Evolutionary conservation across 2,329 filamentous ascomycete species (phyloP).

Genomic region (Fusarium goolgardi): DNA sequence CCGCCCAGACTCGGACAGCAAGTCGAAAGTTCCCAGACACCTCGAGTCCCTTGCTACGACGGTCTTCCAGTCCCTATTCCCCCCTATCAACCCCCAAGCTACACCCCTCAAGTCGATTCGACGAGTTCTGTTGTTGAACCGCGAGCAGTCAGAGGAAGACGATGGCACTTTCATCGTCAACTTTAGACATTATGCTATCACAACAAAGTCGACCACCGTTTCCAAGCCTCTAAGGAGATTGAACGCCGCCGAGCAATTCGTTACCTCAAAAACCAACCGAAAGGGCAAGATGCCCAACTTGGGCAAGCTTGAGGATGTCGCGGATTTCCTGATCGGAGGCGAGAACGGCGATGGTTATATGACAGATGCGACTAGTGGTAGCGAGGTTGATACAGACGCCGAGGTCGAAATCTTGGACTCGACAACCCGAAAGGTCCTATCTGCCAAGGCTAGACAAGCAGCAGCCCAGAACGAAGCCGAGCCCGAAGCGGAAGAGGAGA

Average conservation of each 20-base stretch:
- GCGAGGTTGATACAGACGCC: slow-evolving; percentile 91
- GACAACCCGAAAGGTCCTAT: slow-evolving; percentile 70
- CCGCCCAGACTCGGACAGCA: slow-evolving; percentile 69
- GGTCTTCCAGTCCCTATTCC: slow-evolving; percentile 95
- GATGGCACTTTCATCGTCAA: slow-evolving; percentile 83
- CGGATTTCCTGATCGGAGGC: slow-evolving; percentile 91
- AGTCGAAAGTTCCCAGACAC: slow-evolving; percentile 85
- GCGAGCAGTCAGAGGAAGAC: slow-evolving; percentile 71
- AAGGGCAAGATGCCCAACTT: slow-evolving; percentile 86
- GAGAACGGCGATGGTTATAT: slow-evolving; percentile 83
- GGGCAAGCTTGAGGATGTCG: slow-evolving; percentile 89
- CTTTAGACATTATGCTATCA: slow-evolving; percentile 94
- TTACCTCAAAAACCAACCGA: slow-evolving; percentile 68
- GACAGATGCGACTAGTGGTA: slow-evolving; percentile 86
- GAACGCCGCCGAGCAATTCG: slow-evolving; percentile 84
- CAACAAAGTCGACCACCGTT: slow-evolving; percentile 85
- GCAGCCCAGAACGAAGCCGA: slow-evolving; percentile 55
- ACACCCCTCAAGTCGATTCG: slow-evolving; percentile 93
- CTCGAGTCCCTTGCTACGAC: slow-evolving; percentile 93
- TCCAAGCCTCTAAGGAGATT: slow-evolving; percentile 86
- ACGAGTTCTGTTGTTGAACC: slow-evolving; percentile 88
- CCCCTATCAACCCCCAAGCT: slow-evolving; percentile 90
- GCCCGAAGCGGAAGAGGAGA: slow-evolving; percentile 61
- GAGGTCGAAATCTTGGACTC: slow-evolving; percentile 87
- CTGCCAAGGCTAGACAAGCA: slow-evolving; percentile 61